A percentile compares a stretch with the other conserved stretches of the same genome.
Conservation (phyloP, 257 asterid genomes). For the Rhazya stricta region DNA sequence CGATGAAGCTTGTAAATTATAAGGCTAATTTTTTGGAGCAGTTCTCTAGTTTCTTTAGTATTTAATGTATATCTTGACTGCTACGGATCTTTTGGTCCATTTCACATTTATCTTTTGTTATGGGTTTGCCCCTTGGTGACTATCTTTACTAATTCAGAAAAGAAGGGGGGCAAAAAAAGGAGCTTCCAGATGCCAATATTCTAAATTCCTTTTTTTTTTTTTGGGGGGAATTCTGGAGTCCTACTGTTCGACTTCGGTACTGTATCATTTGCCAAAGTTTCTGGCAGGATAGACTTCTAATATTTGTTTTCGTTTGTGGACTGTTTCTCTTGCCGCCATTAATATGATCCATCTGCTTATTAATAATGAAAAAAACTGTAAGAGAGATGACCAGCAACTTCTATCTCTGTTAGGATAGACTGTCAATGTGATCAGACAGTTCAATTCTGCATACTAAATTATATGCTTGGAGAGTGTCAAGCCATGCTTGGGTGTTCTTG, state of each 20-base stretch:
- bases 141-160: too few relatives aligned
- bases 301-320: neutral
- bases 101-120: too few relatives aligned
- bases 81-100: too few relatives aligned
- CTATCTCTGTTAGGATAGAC: neutral
- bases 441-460: neutral
- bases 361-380: neutral
- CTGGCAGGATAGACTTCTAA: neutral
- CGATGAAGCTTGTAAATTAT: too few relatives aligned
- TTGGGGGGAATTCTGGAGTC: neutral
- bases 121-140: too few relatives aligned
- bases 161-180: too few relatives aligned
- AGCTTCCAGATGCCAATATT: neutral
- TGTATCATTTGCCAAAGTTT: too few relatives aligned
- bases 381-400: neutral
- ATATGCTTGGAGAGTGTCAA: neutral
- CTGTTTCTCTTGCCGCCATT: neutral
- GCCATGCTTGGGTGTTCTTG: neutral
- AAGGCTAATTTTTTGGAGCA: too few relatives aligned
- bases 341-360: neutral
- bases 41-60: too few relatives aligned
- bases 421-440: neutral
- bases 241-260: neutral
- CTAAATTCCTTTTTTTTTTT: too few relatives aligned
- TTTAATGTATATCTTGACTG: too few relatives aligned